Conservation (phyloP, 805 yeast species). For the Wickerhamiella spandovensis region DNA sequence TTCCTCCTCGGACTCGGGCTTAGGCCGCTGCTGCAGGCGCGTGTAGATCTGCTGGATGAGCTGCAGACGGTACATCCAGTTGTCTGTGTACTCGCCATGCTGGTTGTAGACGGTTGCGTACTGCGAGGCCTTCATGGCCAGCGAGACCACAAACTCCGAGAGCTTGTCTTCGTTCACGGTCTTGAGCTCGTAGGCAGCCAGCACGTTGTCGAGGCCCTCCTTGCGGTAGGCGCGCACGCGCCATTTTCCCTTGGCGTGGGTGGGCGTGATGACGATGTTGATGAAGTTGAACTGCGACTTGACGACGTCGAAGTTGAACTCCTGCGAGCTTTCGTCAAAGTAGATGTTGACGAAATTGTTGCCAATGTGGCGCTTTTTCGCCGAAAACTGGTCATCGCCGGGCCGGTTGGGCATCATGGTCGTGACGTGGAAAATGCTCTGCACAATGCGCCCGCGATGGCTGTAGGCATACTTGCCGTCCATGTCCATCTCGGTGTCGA, state of each 20-base stretch:
- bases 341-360: slow-evolving; percentile 70
- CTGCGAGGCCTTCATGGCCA: slow-evolving; percentile 51
- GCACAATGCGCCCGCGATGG: slow-evolving; percentile 60
- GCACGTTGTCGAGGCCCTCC: slow-evolving; percentile 60
- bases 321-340: slow-evolving; percentile 60
- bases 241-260: slow-evolving; percentile 25
- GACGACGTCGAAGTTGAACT: slow-evolving; percentile 57
- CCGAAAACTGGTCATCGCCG: slow-evolving; percentile 33
- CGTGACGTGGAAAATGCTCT: slow-evolving; percentile 63
- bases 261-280: slow-evolving; percentile 63
- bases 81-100: slow-evolving; percentile 40
- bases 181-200: slow-evolving; percentile 66
- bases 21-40: slow-evolving; percentile 15
- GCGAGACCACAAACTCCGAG: slow-evolving; percentile 50
- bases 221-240: slow-evolving; percentile 53
- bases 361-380: slow-evolving; percentile 77
- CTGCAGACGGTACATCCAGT: slow-evolving; percentile 55
- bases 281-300: slow-evolving; percentile 73
- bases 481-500: slow-evolving; percentile 51
- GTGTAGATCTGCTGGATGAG: slow-evolving; percentile 34
- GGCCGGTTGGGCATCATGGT: slow-evolving; percentile 58
- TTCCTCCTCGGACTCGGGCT: neutral
- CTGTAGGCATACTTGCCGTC: slow-evolving; percentile 69
- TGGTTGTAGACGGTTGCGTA: slow-evolving; percentile 69
- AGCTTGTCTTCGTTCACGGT: slow-evolving; percentile 47